Evolutionary conservation across 2,329 filamentous ascomycete genomes (phyloP), one percentile per base, ranked within the genome.

Genomic region (Epichloe bromicola): DNA sequence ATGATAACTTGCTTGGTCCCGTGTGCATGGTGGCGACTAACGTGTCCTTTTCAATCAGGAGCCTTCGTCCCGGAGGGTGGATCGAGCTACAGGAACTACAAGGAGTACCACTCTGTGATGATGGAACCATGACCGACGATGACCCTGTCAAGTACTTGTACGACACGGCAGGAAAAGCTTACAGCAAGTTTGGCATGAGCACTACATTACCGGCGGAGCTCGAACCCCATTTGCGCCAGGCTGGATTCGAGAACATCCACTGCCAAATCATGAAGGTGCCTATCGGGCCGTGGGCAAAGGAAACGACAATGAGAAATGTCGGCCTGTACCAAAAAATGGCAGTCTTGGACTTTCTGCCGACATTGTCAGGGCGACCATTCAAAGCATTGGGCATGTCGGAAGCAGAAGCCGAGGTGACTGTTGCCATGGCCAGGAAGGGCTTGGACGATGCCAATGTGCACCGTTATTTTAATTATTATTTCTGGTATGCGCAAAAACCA

Each of bases 51-150:
- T 44, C 12, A 7, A n/a, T 7, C 38, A 54, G 51, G 38, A 54
- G 52, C 50, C 56, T 71, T 1, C 61, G 62, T 33, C 71, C 72
- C 2, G 71, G 72, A 41, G 71, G 70, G 44, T 71, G 69, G 64
- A 59, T 74, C 23, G 70, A 74, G 57, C 60, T 70, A 15, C 64
- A 69, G 39, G 70, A 72, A 38, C 58, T 67, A 34, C 61, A 66
- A 48, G 60, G 59, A 40, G 57, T 54, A 19, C 58, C 67, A 14
- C 58, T 59, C 30, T 68, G 64, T 54, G 67, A 70, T 55, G 65
- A 67, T 50, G 64, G 57, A 38, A 65, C 64, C 11, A 57, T 59
- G 57, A 15, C 49, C n/a, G 49, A 49, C 8, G 51, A 57, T 37
- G 53, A 57, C 37, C 48, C 56, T 7, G 52, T 56, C 41, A 49